Percentiles rank a stretch among this genome's conserved stretches.
Conservation (phyloP, 169 alveolate species). For the Perkinsus chesapeaki region DNA sequence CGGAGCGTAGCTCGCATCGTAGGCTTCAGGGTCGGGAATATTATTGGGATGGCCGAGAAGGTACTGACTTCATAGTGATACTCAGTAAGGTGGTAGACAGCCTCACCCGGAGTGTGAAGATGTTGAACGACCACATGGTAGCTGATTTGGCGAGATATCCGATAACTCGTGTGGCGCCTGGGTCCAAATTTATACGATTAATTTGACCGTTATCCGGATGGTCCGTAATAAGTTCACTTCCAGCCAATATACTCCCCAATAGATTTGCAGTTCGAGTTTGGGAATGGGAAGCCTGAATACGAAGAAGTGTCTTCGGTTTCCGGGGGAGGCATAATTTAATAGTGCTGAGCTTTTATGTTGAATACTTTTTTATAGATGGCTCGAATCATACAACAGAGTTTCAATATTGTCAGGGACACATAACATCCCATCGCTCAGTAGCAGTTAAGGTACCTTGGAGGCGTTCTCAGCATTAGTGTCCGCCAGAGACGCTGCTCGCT, state of each 20-base stretch:
- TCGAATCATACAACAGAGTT: no score
- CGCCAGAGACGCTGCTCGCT: not conserved
- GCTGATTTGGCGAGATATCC: not conserved
- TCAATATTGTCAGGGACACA: no score
- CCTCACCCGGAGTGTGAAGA: not conserved
- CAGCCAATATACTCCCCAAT: not conserved
- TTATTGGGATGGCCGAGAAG: not conserved
- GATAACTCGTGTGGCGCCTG: not conserved
- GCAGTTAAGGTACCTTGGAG: not conserved
- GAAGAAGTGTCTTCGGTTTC: no score
- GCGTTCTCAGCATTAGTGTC: not conserved
- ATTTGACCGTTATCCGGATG: not conserved
- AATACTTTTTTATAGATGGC: no score
- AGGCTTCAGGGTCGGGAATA: not conserved
- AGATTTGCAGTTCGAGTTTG: not conserved
- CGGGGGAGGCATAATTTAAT: no score
- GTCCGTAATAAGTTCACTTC: not conserved
- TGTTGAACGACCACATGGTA: not conserved
- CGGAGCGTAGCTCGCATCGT: not conserved
- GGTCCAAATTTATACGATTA: not conserved
- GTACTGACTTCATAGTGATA: not conserved
- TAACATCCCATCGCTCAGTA: no score
- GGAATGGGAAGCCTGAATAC: no score
- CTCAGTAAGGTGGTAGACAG: no score
- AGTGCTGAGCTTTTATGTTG: no score